Conservation (phyloP, 495 filamentous ascomycete species). For the Penicillium paradoxum region DNA sequence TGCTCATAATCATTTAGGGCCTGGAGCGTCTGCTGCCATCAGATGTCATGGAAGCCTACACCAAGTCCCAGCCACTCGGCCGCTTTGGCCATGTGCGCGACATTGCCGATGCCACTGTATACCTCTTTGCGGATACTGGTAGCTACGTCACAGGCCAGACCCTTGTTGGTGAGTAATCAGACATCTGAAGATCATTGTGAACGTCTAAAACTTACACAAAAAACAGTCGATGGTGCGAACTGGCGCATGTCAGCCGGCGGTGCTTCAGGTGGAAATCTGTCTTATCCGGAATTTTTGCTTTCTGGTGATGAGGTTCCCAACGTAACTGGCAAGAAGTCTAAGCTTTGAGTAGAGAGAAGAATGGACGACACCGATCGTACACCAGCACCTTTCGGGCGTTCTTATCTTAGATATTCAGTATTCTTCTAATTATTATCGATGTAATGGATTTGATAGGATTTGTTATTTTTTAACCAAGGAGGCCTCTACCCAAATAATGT, state of each 20-base stretch:
- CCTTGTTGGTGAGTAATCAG: slow-evolving; percentile 53
- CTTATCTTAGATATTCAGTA: background rate
- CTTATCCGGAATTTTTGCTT: slow-evolving; percentile 63
- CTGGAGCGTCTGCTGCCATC: slow-evolving; percentile 41
- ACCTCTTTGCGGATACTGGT: slow-evolving; percentile 73
- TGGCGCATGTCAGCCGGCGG: slow-evolving; percentile 46
- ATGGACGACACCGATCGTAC: background rate
- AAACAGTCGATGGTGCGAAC: slow-evolving; percentile 41
- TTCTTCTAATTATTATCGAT: background rate
- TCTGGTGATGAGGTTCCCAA: slow-evolving; percentile 50
- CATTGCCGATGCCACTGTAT: slow-evolving; percentile 90
- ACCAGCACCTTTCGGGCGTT: background rate
- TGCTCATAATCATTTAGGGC: slow-evolving; percentile 24
- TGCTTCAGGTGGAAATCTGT: slow-evolving; percentile 28
- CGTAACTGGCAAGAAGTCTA: slow-evolving; percentile 57
- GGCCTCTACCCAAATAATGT: too few relatives aligned
- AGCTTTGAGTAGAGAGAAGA: slow-evolving; percentile 43
- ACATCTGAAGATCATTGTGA: background rate
- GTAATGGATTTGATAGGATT: background rate
- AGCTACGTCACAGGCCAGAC: slow-evolving; percentile 77
- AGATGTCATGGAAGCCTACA: slow-evolving; percentile 26
- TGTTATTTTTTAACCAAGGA: too few relatives aligned
- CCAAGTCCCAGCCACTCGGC: slow-evolving; percentile 57
- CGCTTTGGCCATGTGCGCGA: slow-evolving; percentile 76
- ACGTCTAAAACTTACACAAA: background rate